Evolutionary conservation across 2,329 filamentous ascomycete species (phyloP).

Genomic region (Stagonosporopsis cucurbitacearum): DNA sequence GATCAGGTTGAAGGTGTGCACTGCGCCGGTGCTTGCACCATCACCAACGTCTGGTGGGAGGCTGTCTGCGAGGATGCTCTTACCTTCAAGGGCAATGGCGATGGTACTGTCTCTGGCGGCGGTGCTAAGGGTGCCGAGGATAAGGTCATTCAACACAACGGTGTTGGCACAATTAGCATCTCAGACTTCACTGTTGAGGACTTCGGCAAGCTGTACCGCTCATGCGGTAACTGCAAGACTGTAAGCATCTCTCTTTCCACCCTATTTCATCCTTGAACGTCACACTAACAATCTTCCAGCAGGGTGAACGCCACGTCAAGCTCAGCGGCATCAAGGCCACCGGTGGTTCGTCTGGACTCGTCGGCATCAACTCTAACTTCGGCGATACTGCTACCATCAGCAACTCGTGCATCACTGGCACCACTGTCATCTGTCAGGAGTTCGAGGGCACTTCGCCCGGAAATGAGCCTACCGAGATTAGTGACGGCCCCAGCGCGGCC

Average conservation of each 20-base stretch:
- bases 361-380: slow-evolving; percentile 59
- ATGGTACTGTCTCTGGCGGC: slow-evolving; percentile 49
- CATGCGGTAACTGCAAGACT: slow-evolving; percentile 59
- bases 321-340: slow-evolving; percentile 18
- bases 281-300: slow-evolving; percentile 25
- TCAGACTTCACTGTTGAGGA: slow-evolving; percentile 43
- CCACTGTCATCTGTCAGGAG: slow-evolving; percentile 29
- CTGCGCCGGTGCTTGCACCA: slow-evolving; percentile 57
- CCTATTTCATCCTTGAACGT: slow-evolving; percentile 31
- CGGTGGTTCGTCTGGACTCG: slow-evolving; percentile 30
- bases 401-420: slow-evolving; percentile 28
- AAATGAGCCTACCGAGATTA: slow-evolving; percentile 25
- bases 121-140: slow-evolving; percentile 48
- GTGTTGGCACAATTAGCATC: slow-evolving; percentile 48
- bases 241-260: slow-evolving; percentile 38
- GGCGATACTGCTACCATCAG: slow-evolving; percentile 53
- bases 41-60: slow-evolving; percentile 55
- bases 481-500: slow-evolving; percentile 21
- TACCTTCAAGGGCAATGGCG: slow-evolving; percentile 44
- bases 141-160: slow-evolving; percentile 52
- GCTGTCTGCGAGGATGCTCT: slow-evolving; percentile 53
- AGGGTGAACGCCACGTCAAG: slow-evolving; percentile 48
- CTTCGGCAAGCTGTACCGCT: slow-evolving; percentile 54
- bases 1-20: slow-evolving; percentile 60
- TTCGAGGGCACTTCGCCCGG: slow-evolving; percentile 30